A percentile compares a stretch with the other conserved stretches of the same genome.
Evolutionary conservation across 352 stramenopile species (phyloP).

Genomic region (Phytopythium boreale): DNA sequence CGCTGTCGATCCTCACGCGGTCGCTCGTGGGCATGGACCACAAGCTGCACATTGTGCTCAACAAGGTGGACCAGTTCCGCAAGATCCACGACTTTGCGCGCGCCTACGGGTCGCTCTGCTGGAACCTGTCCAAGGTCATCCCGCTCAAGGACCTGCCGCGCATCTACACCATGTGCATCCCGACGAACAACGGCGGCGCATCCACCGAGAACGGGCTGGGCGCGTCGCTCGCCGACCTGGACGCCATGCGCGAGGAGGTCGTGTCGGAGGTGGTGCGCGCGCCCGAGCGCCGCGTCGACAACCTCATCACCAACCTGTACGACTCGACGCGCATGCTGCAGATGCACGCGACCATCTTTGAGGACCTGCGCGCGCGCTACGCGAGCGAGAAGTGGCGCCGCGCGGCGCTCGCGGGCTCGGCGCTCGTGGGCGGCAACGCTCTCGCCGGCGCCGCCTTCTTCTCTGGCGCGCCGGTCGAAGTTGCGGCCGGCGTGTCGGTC

Average conservation of each 20-base stretch:
- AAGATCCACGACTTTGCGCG: constrained; percentile 99
- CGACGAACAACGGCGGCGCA: constrained; percentile 57
- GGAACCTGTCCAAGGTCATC: constrained; percentile 99
- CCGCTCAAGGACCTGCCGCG: constrained; percentile 98
- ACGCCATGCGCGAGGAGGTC: constrained; percentile 96
- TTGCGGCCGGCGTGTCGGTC: constrained; percentile 77
- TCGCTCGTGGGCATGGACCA: constrained; percentile 98
- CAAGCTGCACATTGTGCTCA: constrained; percentile 99
- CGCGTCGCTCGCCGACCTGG: constrained; percentile 91
- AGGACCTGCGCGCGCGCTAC: constrained; percentile 78
- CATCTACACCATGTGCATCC: constrained; percentile 99
- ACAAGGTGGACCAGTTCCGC: constrained; percentile 98
- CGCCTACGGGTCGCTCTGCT: constrained; percentile 98
- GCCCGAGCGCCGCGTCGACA: constrained; percentile 97
- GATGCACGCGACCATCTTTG: constrained; percentile 93
- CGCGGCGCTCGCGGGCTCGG: constrained; percentile 55
- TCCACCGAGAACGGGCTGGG: constrained; percentile 51
- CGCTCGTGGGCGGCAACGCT: constrained; percentile 69
- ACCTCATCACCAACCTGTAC: constrained; percentile 99
- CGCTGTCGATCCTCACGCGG: constrained; percentile 96
- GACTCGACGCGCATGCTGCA: constrained; percentile 89
- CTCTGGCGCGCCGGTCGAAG: constrained; percentile 74
- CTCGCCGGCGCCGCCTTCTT: constrained; percentile 77
- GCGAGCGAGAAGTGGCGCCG: constrained; percentile 79
- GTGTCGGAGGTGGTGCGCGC: constrained; percentile 97